These are phyloP conservation scores for Solanum sitiens DNA, from an alignment of 257 asterid genomes.

Conservation along the genomic window DNA sequence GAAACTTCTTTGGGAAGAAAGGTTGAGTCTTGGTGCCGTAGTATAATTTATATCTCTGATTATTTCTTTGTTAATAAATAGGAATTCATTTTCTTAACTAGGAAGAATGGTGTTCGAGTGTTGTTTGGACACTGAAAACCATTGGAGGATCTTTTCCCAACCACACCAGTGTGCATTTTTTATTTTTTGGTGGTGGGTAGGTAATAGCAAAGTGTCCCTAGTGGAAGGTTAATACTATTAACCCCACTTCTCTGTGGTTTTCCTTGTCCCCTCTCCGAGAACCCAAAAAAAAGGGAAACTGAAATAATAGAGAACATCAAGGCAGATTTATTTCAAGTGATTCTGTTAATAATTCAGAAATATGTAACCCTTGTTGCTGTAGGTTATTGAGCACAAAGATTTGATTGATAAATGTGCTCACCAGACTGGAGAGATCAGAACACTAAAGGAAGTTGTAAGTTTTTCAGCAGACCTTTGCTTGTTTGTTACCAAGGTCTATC, in stretches of 20 bases:
- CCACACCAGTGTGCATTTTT: neutral
- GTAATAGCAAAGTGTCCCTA: neutral
- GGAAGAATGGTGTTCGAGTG: neutral
- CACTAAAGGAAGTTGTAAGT: slow-evolving; percentile 63
- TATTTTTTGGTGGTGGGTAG: neutral
- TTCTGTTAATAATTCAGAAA: neutral
- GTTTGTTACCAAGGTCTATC: neutral
- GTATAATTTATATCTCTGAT: neutral
- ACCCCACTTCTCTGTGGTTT: neutral
- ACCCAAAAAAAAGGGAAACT: neutral
- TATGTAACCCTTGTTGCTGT: slow-evolving; percentile 20
- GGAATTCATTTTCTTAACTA: neutral
- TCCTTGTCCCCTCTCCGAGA: neutral
- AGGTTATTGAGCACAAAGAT: slow-evolving; percentile 62
- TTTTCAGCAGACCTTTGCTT: neutral
- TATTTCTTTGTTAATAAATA: neutral
- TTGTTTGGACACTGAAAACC: neutral
- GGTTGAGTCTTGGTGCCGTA: slow-evolving; percentile 28
- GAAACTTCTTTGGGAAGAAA: slow-evolving; percentile 45
- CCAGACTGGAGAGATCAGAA: slow-evolving; percentile 54
- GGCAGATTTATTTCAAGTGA: neutral
- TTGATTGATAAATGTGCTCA: slow-evolving; percentile 43
- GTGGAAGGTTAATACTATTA: neutral
- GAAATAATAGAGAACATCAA: neutral
- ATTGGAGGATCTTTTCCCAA: neutral